Conservation (phyloP, 495 filamentous ascomycete species). For the Collariella sp. region DNA sequence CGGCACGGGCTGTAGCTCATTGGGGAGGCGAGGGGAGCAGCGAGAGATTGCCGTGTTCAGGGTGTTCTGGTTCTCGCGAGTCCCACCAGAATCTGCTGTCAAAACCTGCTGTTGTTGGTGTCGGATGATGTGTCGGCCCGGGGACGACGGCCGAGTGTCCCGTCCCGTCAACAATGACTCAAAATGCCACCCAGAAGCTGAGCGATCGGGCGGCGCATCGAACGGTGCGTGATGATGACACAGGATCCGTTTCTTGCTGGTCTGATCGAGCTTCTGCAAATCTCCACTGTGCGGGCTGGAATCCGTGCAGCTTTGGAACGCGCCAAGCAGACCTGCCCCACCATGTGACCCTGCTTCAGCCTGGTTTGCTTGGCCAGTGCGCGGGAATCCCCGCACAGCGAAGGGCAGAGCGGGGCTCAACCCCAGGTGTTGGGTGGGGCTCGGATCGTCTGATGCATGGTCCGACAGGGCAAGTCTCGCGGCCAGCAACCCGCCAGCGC, state of each 20-base stretch:
- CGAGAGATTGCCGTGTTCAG: too few species aligned
- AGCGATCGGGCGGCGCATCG: background rate
- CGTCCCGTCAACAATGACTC: background rate
- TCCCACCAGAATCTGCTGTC: too few species aligned
- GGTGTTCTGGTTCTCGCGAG: too few species aligned
- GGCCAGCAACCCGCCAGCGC: background rate
- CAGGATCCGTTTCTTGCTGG: background rate
- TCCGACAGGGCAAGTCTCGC: conserved; percentile 4
- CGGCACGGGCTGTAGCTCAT: conserved; percentile 12
- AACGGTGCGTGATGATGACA: background rate
- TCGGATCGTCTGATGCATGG: conserved; percentile 16
- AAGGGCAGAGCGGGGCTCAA: conserved; percentile 5
- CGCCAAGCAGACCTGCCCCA: conserved; percentile 4
- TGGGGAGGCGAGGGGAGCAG: background rate
- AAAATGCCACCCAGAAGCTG: too few species aligned
- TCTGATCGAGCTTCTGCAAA: background rate
- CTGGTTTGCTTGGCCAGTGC: conserved; percentile 12
- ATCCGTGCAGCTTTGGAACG: background rate
- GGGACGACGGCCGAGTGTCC: background rate
- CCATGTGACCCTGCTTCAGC: conserved; percentile 12
- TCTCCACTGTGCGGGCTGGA: background rate
- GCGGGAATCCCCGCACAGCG: conserved; percentile 12
- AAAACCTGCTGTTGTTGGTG: background rate
- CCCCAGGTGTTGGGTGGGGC: conserved; percentile 4
- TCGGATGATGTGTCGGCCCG: background rate